These are phyloP conservation scores for Komagataella pastoris DNA, from an alignment of 805 yeast genomes.

Conservation along the genomic window DNA sequence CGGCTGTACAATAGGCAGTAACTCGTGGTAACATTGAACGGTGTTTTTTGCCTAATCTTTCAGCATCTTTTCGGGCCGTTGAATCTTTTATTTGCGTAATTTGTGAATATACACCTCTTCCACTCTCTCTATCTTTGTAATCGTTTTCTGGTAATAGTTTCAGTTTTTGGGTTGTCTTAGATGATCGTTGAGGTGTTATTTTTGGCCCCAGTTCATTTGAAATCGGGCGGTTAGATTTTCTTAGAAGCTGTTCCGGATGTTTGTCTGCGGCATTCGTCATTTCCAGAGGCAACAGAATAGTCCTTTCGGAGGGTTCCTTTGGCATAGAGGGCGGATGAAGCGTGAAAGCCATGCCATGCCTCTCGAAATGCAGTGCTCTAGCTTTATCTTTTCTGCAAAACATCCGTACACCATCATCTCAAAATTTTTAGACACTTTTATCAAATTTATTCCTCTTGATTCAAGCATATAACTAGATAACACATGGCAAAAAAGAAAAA, in stretches of 20 bases:
- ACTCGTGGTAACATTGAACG: constrained; percentile 82
- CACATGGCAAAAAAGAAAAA: constrained; percentile 21
- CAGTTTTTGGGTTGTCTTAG: constrained; percentile 62
- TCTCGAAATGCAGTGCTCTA: not conserved
- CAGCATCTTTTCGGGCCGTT: constrained; percentile 89
- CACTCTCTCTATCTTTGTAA: constrained; percentile 9
- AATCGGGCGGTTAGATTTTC: constrained; percentile 7
- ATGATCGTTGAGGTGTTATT: constrained; percentile 61
- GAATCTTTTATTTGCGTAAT: constrained; percentile 73
- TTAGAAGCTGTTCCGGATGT: not conserved
- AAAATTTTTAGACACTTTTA: not conserved
- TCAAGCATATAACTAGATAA: not conserved
- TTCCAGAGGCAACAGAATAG: not conserved
- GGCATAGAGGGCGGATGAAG: not conserved
- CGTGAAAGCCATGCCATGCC: not conserved
- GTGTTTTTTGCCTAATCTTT: constrained; percentile 76
- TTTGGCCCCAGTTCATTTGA: constrained; percentile 26
- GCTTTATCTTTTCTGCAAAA: no score
- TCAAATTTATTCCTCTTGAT: not conserved
- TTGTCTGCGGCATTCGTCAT: not conserved
- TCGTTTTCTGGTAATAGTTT: constrained; percentile 55
- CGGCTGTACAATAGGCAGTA: constrained; percentile 93
- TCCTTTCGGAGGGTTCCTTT: not conserved
- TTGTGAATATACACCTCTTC: constrained; percentile 60
- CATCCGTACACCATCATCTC: not conserved